Base-by-base conservation (phyloP, 139 green algal species). In the Micractinium conductrix region DNA sequence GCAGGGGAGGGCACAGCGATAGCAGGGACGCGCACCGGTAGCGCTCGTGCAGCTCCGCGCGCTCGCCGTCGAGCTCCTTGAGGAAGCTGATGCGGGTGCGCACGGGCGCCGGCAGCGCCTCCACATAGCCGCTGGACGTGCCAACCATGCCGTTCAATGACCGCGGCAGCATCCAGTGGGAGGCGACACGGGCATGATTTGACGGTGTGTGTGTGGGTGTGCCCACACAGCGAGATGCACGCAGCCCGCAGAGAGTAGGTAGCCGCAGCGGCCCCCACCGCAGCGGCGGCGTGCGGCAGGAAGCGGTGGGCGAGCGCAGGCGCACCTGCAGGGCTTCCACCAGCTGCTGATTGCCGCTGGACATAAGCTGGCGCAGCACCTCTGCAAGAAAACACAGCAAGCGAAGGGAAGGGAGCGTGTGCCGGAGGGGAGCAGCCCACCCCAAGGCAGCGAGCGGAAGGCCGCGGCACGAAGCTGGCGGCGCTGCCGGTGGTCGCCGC, bases 31-130 rank as follows among this genome's bases (percentile, higher is more conserved):
- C 78, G 17, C 79, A 76, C 63, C 45, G 74, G 63, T 89, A 93
- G 81, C 93, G 75, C 55, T 95, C 94, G 40, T 94, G 76, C 42
- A 96, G 70, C 67, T 93, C 87, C 74, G 94, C 89, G 58, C 93
- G 88, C 62, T 93, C 63, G 21, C 90, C 84, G 81, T 97, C 92
- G 67, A 98, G 84, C 38, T 89, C 55, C 26, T 87, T 33, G 35
- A 94, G 67, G 43, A 82, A 90, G 16, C 60, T 45, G 67, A 93
- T 90, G 40, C 90, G 86, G 14, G 62, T 65, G 26, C 71, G 84
- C 62, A 93, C 62, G 19, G 74, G 71, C 53, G 85, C 80, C 30
- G 90, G 91, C 53, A 90, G 87, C 2, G 84, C 81, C 74, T 91
- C 89, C 26, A 95, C 88, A 48, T 90, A 91, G 8, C 88, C 86